Conservation (phyloP, 2,329 filamentous ascomycete species). For the Plectosphaerella sp. region DNA sequence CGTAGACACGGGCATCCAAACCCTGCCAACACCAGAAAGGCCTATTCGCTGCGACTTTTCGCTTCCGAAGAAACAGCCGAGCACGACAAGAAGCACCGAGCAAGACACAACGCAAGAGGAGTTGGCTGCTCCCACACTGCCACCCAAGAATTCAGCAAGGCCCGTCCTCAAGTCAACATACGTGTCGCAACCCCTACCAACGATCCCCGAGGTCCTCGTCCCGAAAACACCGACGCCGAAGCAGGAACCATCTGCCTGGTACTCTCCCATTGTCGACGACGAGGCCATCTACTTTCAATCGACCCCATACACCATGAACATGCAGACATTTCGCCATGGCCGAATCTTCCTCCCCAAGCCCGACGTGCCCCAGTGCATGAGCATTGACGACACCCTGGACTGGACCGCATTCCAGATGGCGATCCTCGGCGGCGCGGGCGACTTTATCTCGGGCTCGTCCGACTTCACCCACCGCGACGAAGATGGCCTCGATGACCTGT, state of each 20-base stretch:
- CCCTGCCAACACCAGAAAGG: slow-evolving; percentile 18
- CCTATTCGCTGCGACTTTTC: slow-evolving; percentile 18
- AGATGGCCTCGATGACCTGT: slow-evolving; percentile 44
- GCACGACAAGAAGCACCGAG: too few species aligned
- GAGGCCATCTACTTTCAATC: slow-evolving; percentile 44
- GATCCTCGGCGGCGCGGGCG: slow-evolving; percentile 52
- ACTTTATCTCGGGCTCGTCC: slow-evolving; percentile 40
- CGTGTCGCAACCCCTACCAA: slow-evolving; percentile 25
- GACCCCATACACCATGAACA: slow-evolving; percentile 44
- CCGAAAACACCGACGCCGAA: slow-evolving; percentile 8
- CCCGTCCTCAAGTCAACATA: slow-evolving; percentile 8
- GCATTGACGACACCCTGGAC: slow-evolving; percentile 49
- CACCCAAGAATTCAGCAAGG: slow-evolving; percentile 21
- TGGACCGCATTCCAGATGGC: slow-evolving; percentile 65
- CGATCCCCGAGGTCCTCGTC: slow-evolving; percentile 34
- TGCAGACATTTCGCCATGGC: slow-evolving; percentile 48
- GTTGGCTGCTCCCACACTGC: slow-evolving; percentile 14
- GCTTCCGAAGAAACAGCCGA: slow-evolving; percentile 9
- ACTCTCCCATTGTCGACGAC: slow-evolving; percentile 28
- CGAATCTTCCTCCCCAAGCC: slow-evolving; percentile 45
- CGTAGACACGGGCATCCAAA: slow-evolving; percentile 18
- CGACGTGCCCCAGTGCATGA: slow-evolving; percentile 32
- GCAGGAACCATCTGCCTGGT: neutral
- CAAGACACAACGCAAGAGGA: slow-evolving; percentile 4
- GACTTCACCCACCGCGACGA: slow-evolving; percentile 35